Evolutionary conservation across 2,329 filamentous ascomycete genomes (phyloP).

Genomic region (Teratosphaeriaceae sp.): DNA sequence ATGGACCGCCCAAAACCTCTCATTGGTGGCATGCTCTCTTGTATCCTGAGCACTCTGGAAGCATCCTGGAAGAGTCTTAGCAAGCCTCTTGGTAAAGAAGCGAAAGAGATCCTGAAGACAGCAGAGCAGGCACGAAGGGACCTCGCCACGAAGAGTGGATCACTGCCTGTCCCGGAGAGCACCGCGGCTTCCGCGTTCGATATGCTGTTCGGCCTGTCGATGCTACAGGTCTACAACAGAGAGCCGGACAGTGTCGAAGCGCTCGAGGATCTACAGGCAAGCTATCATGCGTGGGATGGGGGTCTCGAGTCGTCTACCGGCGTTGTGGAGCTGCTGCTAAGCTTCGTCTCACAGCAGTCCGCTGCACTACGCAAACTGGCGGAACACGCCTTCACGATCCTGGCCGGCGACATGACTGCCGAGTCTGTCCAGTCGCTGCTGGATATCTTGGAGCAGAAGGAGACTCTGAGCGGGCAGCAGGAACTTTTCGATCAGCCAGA

Average conservation of each 20-base stretch:
- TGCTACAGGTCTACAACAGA: constrained; percentile 85
- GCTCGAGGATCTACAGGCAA: constrained; percentile 72
- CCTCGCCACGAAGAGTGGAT: not conserved
- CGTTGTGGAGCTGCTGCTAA: constrained; percentile 81
- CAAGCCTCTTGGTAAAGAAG: constrained; percentile 15
- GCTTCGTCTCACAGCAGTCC: constrained; percentile 80
- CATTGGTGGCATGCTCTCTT: constrained; percentile 13
- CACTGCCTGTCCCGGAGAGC: not conserved
- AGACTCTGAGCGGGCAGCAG: constrained; percentile 76
- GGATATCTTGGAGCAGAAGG: constrained; percentile 68
- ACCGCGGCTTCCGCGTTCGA: constrained; percentile 51
- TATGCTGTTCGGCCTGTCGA: constrained; percentile 73
- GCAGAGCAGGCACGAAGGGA: constrained; percentile 16
- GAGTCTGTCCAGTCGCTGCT: constrained; percentile 62
- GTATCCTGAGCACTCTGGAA: constrained; percentile 1
- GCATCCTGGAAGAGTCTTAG: constrained; percentile 4
- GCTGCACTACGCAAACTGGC: constrained; percentile 78
- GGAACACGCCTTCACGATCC: constrained; percentile 79
- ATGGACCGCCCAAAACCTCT: constrained; percentile 28
- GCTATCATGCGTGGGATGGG: constrained; percentile 56
- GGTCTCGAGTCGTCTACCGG: constrained; percentile 51
- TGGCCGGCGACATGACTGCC: constrained; percentile 66
- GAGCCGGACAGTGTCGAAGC: constrained; percentile 80
- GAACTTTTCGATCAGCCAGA: constrained; percentile 67
- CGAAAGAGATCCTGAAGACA: constrained; percentile 17